Conservation (phyloP, 2,329 filamentous ascomycete genomes). For the Cladophialophora yegresii region DNA sequence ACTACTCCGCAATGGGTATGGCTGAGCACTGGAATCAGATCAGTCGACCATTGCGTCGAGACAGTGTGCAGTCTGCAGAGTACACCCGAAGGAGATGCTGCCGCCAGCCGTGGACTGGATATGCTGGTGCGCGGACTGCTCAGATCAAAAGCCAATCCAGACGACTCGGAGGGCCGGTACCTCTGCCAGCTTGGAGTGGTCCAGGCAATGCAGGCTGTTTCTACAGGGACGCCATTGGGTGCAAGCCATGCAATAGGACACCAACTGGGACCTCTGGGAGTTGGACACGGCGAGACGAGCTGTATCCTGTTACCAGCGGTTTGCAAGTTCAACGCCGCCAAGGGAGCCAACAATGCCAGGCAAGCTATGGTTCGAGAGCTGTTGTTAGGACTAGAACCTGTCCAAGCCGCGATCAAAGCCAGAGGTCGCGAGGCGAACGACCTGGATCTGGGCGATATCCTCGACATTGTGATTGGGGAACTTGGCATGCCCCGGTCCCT, state of each 20-base stretch:
- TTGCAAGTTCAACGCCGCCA: constrained; percentile 55
- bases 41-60: constrained; percentile 40
- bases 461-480: constrained; percentile 24
- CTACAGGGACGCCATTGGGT: constrained; percentile 45
- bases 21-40: constrained; percentile 39
- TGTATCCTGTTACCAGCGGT: constrained; percentile 59
- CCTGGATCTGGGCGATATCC: constrained; percentile 31
- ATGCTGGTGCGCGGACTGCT: constrained; percentile 34
- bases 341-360: constrained; percentile 48
- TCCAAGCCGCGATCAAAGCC: not conserved
- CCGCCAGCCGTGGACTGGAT: constrained; percentile 35
- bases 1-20: constrained; percentile 38
- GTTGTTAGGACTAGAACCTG: constrained; percentile 10
- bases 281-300: constrained; percentile 62
- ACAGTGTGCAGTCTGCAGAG: constrained; percentile 34
- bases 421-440: not conserved
- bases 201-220: constrained; percentile 28
- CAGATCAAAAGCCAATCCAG: constrained; percentile 28
- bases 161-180: constrained; percentile 1
- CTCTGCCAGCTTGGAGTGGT: constrained; percentile 22
- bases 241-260: constrained; percentile 57
- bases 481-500: constrained; percentile 27
- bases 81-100: constrained; percentile 21
- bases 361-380: constrained; percentile 41
- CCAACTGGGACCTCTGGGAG: constrained; percentile 56